Evolutionary conservation across 306 rosid genomes (phyloP).

Genomic region (Styphnolobium japonicum): DNA sequence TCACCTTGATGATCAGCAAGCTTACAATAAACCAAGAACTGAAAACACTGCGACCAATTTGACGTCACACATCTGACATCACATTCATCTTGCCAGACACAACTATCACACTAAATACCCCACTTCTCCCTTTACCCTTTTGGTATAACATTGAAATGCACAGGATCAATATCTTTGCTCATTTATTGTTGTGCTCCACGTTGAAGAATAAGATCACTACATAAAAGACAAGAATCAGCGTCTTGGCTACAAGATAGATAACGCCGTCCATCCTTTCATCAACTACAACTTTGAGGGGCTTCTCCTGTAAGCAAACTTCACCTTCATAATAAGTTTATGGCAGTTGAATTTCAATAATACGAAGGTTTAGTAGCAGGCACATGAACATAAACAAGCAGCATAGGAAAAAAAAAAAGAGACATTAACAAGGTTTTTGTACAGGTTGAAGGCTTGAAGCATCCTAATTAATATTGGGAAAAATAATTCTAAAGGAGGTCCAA

Average conservation of each 20-base stretch:
- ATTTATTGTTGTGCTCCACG: not conserved
- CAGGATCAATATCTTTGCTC: slow-evolving; percentile 7
- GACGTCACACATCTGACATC: not conserved
- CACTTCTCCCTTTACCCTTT: not conserved
- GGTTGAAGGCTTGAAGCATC: not conserved
- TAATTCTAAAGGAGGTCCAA: not conserved
- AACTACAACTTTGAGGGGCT: slow-evolving; percentile 8
- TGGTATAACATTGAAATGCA: not conserved
- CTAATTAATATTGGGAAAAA: not conserved
- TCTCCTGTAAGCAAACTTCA: slow-evolving; percentile 35
- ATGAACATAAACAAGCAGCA: slow-evolving; percentile 10
- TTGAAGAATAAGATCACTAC: slow-evolving; percentile 8
- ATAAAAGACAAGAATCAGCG: not conserved
- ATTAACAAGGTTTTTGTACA: not conserved
- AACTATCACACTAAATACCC: not conserved
- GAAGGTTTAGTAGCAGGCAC: not conserved
- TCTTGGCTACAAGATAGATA: slow-evolving; percentile 14
- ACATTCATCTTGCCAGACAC: not conserved
- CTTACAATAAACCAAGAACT: not conserved
- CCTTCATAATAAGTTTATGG: not conserved
- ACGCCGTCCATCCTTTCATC: slow-evolving; percentile 25
- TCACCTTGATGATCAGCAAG: not conserved
- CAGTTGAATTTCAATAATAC: not conserved
- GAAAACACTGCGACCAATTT: not conserved
- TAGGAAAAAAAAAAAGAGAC: not conserved